These are phyloP conservation scores for Aureobasidium sp. DNA, from an alignment of 2,329 filamentous ascomycete species.

Conservation along the genomic window DNA sequence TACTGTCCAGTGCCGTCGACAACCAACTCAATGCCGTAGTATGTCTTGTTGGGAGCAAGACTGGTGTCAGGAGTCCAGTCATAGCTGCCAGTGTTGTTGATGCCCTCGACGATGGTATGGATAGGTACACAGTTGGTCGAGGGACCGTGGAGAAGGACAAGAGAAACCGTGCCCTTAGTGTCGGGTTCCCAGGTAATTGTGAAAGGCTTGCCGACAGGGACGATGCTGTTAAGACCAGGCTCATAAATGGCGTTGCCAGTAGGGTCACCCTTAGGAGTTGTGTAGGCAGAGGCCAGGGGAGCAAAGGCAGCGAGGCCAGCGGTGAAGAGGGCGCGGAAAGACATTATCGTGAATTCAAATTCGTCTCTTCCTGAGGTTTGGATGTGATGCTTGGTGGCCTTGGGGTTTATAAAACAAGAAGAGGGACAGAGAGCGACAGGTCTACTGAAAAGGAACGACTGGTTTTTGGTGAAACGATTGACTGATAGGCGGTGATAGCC, in stretches of 20 bases:
- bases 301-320: constrained; percentile 42
- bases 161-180: constrained; percentile 42
- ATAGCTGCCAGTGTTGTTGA: constrained; percentile 37
- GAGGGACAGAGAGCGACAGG: neutral
- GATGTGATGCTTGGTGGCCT: neutral
- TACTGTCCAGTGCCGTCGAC: constrained; percentile 50
- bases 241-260: constrained; percentile 47
- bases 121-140: constrained; percentile 44
- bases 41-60: constrained; percentile 41
- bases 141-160: constrained; percentile 53
- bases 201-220: constrained; percentile 48
- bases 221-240: constrained; percentile 43
- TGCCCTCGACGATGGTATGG: constrained; percentile 40
- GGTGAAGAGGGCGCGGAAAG: constrained; percentile 35
- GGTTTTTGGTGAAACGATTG: constrained; percentile 13
- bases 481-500: constrained; percentile 1
- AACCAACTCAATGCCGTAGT: constrained; percentile 55
- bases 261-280: constrained; percentile 23
- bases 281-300: constrained; percentile 41
- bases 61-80: constrained; percentile 43
- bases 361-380: neutral
- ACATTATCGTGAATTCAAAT: constrained; percentile 4
- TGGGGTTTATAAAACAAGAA: neutral
- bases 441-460: constrained; percentile 16
- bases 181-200: constrained; percentile 50